Evolutionary conservation across 2,329 filamentous ascomycete species (phyloP).

Genomic region (Chaetoscypha palmicola): DNA sequence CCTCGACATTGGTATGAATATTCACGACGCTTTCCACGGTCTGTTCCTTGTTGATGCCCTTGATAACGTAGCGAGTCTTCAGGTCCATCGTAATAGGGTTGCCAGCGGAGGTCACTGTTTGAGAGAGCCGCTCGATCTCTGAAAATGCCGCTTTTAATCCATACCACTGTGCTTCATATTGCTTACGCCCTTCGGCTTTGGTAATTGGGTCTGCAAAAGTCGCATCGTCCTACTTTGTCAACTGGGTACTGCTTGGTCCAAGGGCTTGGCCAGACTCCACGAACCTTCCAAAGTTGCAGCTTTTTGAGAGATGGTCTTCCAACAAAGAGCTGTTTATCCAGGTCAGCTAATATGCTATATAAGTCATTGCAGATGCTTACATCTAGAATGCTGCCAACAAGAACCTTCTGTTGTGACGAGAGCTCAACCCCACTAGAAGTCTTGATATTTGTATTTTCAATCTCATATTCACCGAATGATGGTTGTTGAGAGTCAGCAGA

Average conservation of each 20-base stretch:
- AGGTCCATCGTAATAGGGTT: constrained; percentile 55
- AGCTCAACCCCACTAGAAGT: constrained; percentile 45
- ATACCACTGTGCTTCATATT: constrained; percentile 47
- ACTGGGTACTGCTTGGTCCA: no score
- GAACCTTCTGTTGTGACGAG: constrained; percentile 41
- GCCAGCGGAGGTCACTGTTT: constrained; percentile 46
- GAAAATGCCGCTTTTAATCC: constrained; percentile 51
- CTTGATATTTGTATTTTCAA: constrained; percentile 49
- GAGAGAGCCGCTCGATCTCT: constrained; percentile 48
- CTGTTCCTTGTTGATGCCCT: constrained; percentile 45
- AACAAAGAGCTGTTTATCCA: constrained; percentile 43
- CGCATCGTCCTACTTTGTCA: constrained; percentile 45
- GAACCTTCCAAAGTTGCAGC: constrained; percentile 47
- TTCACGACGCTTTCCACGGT: constrained; percentile 41
- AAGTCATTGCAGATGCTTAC: constrained; percentile 22
- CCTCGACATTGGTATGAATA: constrained; percentile 37
- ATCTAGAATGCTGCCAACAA: constrained; percentile 53
- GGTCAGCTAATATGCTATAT: background rate
- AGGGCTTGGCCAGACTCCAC: no score
- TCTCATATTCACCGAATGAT: constrained; percentile 25
- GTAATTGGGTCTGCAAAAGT: constrained; percentile 54
- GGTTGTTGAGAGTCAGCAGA: background rate
- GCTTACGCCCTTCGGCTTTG: constrained; percentile 46
- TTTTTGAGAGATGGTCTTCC: constrained; percentile 52
- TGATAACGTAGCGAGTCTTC: constrained; percentile 46